Evolutionary conservation across 169 alveolate species (phyloP).

Genomic region (Eimeria necatrix): DNA sequence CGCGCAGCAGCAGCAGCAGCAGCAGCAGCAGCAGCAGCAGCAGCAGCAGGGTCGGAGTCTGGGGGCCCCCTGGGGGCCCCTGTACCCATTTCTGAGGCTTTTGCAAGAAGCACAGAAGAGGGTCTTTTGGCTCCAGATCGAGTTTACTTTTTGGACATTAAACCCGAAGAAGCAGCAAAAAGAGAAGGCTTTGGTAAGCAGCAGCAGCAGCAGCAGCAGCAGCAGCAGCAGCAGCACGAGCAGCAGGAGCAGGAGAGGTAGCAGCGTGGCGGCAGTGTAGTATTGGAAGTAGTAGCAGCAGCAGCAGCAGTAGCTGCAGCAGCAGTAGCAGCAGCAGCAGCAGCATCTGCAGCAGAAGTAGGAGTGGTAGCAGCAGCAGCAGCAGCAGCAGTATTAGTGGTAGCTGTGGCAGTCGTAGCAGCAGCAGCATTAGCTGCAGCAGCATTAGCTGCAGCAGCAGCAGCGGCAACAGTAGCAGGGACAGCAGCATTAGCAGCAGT

Average conservation of each 20-base stretch:
- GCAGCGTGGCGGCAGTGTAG: no score
- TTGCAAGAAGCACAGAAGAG: not conserved
- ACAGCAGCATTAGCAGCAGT: no score
- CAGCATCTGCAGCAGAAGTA: no score
- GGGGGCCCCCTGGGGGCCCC: not conserved
- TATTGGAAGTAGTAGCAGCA: no score
- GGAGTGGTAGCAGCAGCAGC: conserved; percentile 28
- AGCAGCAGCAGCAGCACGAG: conserved; percentile 24
- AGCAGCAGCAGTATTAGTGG: not conserved
- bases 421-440: not conserved
- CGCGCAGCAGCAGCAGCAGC: not conserved
- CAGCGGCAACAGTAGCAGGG: not conserved
- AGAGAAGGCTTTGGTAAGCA: conserved; percentile 19
- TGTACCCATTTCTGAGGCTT: not conserved
- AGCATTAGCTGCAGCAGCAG: not conserved
- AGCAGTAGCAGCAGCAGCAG: no score
- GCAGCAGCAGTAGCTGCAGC: no score
- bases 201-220: conserved; percentile 31
- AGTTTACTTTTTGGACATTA: conserved; percentile 11
- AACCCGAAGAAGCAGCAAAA: not conserved
- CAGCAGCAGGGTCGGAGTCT: not conserved
- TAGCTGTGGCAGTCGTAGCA: not conserved
- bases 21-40: not conserved
- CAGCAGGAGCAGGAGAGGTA: no score
- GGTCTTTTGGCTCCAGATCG: not conserved